Conservation (phyloP, 352 stramenopile species). For the Globisporangium solare region DNA sequence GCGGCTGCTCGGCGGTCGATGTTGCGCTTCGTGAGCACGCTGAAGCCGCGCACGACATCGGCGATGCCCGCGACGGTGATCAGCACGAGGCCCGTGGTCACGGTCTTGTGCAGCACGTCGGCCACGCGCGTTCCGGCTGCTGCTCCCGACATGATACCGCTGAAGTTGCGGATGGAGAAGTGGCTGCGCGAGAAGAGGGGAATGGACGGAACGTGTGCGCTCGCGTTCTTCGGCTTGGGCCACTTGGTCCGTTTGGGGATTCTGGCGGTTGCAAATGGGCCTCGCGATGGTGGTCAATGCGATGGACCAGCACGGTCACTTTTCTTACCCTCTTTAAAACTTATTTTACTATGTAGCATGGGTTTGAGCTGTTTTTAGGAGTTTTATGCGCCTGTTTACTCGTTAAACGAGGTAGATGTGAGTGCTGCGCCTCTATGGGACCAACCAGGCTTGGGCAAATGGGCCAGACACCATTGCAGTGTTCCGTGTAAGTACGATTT, state of each 20-base stretch:
- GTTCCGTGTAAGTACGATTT: slow-evolving; percentile 8
- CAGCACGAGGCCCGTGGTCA: slow-evolving; percentile 67
- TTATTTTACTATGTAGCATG: too few relatives aligned
- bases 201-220: too few relatives aligned
- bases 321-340: too few relatives aligned
- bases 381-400: too few relatives aligned
- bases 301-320: neutral
- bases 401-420: too few relatives aligned
- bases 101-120: slow-evolving; percentile 80
- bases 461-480: slow-evolving; percentile 13
- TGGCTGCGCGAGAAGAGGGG: too few relatives aligned
- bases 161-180: neutral
- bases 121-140: slow-evolving; percentile 40
- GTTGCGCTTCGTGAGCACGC: slow-evolving; percentile 78
- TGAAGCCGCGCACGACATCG: slow-evolving; percentile 77
- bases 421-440: neutral
- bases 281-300: neutral
- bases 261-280: neutral
- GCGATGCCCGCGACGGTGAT: slow-evolving; percentile 59
- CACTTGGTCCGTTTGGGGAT: neutral
- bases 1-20: slow-evolving; percentile 44
- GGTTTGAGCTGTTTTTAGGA: too few relatives aligned
- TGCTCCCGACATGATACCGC: slow-evolving; percentile 13
- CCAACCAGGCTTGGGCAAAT: neutral
- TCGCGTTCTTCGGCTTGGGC: neutral